phyloP scores from a whole-genome alignment of 371 early-diverging fungal species.

The Nematocida homosporus region DNA sequence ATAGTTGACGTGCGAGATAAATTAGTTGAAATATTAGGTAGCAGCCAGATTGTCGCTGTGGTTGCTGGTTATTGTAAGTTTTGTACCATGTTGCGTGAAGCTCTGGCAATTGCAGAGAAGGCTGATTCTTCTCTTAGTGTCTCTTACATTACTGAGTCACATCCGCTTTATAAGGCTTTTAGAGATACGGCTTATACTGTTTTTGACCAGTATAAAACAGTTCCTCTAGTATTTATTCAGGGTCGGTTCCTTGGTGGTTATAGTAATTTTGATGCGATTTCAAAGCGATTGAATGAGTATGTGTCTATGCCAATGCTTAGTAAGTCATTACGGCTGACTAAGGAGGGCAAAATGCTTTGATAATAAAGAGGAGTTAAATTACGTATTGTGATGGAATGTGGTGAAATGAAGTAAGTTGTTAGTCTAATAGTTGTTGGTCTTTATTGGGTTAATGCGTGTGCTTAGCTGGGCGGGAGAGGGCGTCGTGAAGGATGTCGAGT shows the following conservation, averaged over 20 bases:
- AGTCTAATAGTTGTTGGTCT: too few species aligned
- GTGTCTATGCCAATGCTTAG: conserved; percentile 8
- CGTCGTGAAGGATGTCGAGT: conserved; percentile 1
- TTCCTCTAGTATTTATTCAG: conserved; percentile 41
- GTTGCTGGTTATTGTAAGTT: not conserved
- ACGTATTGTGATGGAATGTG: too few species aligned
- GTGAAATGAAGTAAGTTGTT: too few species aligned
- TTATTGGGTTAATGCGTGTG: too few species aligned
- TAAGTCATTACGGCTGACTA: conserved; percentile 1
- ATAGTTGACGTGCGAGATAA: not conserved
- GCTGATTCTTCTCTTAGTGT: not conserved
- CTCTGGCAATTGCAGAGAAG: not conserved
- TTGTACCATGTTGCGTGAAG: not conserved
- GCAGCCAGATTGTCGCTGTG: not conserved
- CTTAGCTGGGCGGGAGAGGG: too few species aligned
- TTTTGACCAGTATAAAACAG: conserved; percentile 11
- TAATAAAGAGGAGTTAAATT: too few species aligned
- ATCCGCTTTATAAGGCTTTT: not conserved
- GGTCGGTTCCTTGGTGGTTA: conserved; percentile 47
- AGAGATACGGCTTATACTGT: not conserved
- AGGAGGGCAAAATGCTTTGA: conserved; percentile 4
- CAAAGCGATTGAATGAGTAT: not conserved
- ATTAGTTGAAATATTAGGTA: not conserved
- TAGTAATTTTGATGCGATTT: not conserved
- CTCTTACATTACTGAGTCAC: not conserved